Conservation (phyloP, 1,284 basidiomycete species). For the Apiotrichum laibachii region DNA sequence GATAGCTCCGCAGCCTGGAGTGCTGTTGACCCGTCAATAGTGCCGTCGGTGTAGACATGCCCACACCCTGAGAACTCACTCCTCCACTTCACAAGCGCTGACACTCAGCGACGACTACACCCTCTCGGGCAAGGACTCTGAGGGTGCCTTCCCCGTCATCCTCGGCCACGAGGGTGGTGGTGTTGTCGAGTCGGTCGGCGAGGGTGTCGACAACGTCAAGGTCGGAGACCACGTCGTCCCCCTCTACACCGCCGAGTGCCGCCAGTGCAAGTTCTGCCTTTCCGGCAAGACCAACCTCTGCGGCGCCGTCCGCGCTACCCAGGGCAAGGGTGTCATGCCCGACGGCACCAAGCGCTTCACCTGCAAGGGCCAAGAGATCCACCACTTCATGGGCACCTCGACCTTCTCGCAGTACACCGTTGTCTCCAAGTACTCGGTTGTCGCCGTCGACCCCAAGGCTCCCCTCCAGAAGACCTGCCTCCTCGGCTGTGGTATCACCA, state of each 20-base stretch:
- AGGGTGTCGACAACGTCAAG: slow-evolving; percentile 83
- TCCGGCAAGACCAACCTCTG: slow-evolving; percentile 98
- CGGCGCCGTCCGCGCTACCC: slow-evolving; percentile 83
- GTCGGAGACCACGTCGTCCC: slow-evolving; percentile 91
- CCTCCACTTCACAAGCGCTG: not conserved
- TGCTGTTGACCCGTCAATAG: not conserved
- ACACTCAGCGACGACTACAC: slow-evolving; percentile 76
- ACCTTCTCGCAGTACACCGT: slow-evolving; percentile 99
- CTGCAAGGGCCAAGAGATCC: slow-evolving; percentile 79
- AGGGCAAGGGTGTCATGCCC: slow-evolving; percentile 96
- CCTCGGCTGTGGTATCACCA: slow-evolving; percentile 93
- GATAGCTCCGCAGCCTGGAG: too few relatives aligned
- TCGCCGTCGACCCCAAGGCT: slow-evolving; percentile 79
- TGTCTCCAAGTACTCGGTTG: slow-evolving; percentile 94
- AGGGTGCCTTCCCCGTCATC: slow-evolving; percentile 94
- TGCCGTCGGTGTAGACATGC: not conserved
- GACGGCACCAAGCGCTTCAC: slow-evolving; percentile 89
- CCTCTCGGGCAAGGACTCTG: slow-evolving; percentile 91
- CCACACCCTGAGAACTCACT: not conserved
- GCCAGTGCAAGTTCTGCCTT: slow-evolving; percentile 97
- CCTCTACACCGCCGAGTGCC: slow-evolving; percentile 92
- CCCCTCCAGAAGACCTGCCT: slow-evolving; percentile 93
- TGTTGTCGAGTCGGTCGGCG: slow-evolving; percentile 84
- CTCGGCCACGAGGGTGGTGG: slow-evolving; percentile 73
- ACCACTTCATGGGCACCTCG: slow-evolving; percentile 98